These are phyloP conservation scores for Porphyrellus cyaneotinctus DNA, from an alignment of 768 basidiomycete species.

Conservation along the genomic window DNA sequence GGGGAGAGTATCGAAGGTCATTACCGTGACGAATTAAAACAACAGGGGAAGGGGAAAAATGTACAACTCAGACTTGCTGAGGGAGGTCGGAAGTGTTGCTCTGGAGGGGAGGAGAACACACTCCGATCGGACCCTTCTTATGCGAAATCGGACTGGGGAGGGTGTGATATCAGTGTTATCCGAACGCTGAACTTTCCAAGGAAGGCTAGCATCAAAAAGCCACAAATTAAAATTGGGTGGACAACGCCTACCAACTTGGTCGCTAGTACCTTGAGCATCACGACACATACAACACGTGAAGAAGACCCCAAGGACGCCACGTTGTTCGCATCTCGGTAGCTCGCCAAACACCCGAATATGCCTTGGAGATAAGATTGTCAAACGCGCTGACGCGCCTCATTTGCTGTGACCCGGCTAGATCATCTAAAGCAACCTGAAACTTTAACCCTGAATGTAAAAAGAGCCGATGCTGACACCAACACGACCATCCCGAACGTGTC, in stretches of 20 bases:
- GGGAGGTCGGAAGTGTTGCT: slow-evolving; percentile 5
- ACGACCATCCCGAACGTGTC: not conserved
- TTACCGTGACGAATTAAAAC: slow-evolving; percentile 15
- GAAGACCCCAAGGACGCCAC: slow-evolving; percentile 30
- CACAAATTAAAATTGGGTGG: slow-evolving; percentile 23
- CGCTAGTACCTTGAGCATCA: slow-evolving; percentile 28
- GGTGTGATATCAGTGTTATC: slow-evolving; percentile 19
- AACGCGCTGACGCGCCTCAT: slow-evolving; percentile 7
- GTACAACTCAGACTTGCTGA: slow-evolving; percentile 29
- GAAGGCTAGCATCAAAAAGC: slow-evolving; percentile 23
- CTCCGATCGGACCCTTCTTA: slow-evolving; percentile 25
- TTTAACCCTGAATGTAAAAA: slow-evolving; percentile 11
- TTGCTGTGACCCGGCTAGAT: slow-evolving; percentile 22
- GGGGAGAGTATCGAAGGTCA: slow-evolving; percentile 32
- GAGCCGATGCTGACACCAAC: slow-evolving; percentile 4
- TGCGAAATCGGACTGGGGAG: slow-evolving; percentile 21
- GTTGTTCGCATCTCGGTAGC: slow-evolving; percentile 22
- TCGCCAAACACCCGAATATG: slow-evolving; percentile 12
- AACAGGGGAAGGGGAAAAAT: slow-evolving; percentile 9
- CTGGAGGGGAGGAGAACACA: slow-evolving; percentile 6
- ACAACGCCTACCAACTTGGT: slow-evolving; percentile 26
- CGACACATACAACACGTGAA: slow-evolving; percentile 30
- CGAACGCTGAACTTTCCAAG: slow-evolving; percentile 18
- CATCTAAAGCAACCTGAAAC: slow-evolving; percentile 14
- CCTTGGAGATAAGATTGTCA: slow-evolving; percentile 21